Evolutionary conservation across 2,329 filamentous ascomycete genomes (phyloP).

Genomic region (Neopestalotiopsis clavispora): DNA sequence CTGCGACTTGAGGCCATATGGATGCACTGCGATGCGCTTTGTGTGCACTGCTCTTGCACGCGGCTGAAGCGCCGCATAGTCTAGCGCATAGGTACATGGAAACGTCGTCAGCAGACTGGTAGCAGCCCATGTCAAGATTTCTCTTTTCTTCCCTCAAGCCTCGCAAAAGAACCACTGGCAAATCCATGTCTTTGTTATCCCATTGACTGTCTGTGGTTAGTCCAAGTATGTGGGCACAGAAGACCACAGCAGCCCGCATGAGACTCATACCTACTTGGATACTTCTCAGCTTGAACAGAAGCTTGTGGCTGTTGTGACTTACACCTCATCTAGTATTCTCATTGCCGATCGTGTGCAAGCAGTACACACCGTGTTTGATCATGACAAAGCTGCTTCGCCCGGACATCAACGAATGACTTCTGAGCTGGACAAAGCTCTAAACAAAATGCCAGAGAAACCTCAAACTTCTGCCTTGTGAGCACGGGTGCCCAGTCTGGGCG

Average conservation of each 20-base stretch:
- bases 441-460: background rate
- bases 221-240: background rate
- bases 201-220: background rate
- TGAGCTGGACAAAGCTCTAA: background rate
- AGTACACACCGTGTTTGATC: background rate
- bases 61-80: background rate
- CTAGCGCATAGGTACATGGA: background rate
- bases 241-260: background rate
- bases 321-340: background rate
- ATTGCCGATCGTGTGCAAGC: background rate
- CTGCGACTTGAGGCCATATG: background rate
- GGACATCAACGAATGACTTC: background rate
- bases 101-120: background rate
- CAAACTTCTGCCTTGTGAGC: background rate
- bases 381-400: background rate
- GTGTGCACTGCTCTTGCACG: background rate
- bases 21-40: background rate
- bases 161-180: background rate
- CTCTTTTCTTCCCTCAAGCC: background rate
- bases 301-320: background rate
- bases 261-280: background rate
- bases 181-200: background rate
- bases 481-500: background rate
- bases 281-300: background rate
- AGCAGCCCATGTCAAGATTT: background rate